Evolutionary conservation across 2,329 filamentous ascomycete genomes (phyloP).

Genomic region (Talaromyces amestolkiae): DNA sequence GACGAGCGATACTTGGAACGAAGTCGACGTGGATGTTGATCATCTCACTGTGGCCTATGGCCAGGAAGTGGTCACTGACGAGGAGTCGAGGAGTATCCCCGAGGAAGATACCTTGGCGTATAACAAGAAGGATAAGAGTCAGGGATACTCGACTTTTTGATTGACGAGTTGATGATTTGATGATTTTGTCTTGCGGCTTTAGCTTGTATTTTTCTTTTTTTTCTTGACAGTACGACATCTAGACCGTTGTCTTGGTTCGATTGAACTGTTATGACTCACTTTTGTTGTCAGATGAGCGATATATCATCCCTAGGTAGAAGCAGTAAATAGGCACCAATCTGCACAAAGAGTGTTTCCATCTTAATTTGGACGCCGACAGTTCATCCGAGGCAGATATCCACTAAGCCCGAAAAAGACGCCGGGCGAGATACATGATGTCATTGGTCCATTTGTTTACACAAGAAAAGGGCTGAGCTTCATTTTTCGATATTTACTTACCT

Average conservation of each 20-base stretch:
- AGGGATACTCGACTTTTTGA: constrained; percentile 18
- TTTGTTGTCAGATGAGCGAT: neutral
- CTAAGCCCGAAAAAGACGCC: neutral
- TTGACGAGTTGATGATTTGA: constrained; percentile 1
- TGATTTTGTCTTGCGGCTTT: too few species aligned
- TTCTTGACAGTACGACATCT: neutral
- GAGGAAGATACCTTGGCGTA: constrained; percentile 16
- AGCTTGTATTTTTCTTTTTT: too few species aligned
- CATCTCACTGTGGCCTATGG: constrained; percentile 33
- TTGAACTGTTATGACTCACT: neutral
- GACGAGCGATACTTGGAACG: constrained; percentile 72
- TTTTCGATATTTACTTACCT: neutral
- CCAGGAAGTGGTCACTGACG: constrained; percentile 32
- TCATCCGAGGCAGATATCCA: neutral
- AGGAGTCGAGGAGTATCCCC: constrained; percentile 17
- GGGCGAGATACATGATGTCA: neutral
- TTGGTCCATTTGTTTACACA: neutral
- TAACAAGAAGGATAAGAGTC: constrained; percentile 20
- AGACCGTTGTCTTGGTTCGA: neutral
- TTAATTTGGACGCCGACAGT: neutral
- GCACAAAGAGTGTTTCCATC: neutral
- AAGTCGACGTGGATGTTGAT: constrained; percentile 54
- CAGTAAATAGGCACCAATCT: neutral
- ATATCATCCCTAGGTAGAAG: neutral
- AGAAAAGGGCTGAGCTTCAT: neutral